Conservation (phyloP, 2,329 filamentous ascomycete species). For the Beauveria pseudobassiana region DNA sequence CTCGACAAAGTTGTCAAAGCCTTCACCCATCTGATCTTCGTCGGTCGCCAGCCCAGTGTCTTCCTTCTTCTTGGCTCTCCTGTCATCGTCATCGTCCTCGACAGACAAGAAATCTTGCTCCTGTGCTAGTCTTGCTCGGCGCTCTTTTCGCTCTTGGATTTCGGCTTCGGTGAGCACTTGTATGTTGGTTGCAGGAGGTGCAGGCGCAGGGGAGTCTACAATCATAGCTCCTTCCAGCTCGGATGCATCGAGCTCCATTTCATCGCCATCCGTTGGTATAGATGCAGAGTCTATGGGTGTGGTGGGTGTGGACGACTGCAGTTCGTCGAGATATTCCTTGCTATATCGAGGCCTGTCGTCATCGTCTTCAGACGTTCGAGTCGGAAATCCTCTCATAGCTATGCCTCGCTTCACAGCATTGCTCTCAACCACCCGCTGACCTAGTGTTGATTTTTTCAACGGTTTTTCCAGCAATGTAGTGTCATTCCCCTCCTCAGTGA, state of each 20-base stretch:
- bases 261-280: constrained; percentile 36
- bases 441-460: constrained; percentile 58
- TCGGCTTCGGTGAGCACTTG: constrained; percentile 74
- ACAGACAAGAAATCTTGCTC: constrained; percentile 60
- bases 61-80: constrained; percentile 49
- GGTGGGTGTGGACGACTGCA: constrained; percentile 78
- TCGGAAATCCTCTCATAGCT: constrained; percentile 42
- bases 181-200: constrained; percentile 27
- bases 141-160: constrained; percentile 84
- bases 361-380: constrained; percentile 50
- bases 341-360: constrained; percentile 73
- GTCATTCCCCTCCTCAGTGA: constrained; percentile 41
- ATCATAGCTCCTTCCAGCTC: constrained; percentile 59
- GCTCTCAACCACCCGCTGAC: constrained; percentile 58
- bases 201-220: constrained; percentile 40
- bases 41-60: constrained; percentile 72
- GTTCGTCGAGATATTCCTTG: constrained; percentile 76
- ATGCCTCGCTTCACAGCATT: constrained; percentile 52
- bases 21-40: constrained; percentile 88
- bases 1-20: constrained; percentile 86
- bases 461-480: constrained; percentile 42
- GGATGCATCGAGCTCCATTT: constrained; percentile 49
- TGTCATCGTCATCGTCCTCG: constrained; percentile 46
- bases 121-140: constrained; percentile 72
- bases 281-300: constrained; percentile 60